A percentile compares a stretch with the other conserved stretches of the same genome.
phyloP scores from a whole-genome alignment of 441 rosid genomes.

The Erodium moschatum region DNA sequence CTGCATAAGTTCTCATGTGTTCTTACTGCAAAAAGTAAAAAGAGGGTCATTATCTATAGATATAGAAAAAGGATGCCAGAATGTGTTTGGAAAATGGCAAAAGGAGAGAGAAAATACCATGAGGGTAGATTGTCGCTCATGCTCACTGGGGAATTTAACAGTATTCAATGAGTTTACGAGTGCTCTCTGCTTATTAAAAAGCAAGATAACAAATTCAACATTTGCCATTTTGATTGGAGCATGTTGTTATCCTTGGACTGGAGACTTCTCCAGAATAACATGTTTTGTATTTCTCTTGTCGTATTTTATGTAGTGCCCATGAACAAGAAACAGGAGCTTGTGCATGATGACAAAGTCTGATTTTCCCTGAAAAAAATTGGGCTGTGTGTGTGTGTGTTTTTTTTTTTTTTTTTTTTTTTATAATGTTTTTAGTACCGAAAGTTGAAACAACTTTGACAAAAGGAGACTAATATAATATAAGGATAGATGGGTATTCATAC shows the following conservation, averaged over 20 bases:
- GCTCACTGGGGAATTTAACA: not conserved
- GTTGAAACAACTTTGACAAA: conserved; percentile 1
- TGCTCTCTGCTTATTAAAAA: not conserved
- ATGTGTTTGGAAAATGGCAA: not conserved
- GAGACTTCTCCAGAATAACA: not conserved
- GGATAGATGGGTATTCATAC: not conserved
- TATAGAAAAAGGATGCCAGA: not conserved
- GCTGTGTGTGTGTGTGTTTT: not conserved
- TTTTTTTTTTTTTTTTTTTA: too few species aligned
- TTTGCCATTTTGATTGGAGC: not conserved
- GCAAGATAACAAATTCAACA: not conserved
- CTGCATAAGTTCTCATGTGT: not conserved
- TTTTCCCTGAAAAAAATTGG: not conserved
- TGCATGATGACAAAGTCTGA: not conserved
- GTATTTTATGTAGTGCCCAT: not conserved
- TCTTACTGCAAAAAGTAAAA: not conserved
- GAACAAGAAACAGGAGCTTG: not conserved
- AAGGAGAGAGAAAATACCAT: not conserved
- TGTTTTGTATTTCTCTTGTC: not conserved
- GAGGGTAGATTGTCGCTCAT: not conserved
- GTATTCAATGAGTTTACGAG: not conserved
- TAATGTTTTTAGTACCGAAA: not conserved
- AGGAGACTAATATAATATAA: not conserved
- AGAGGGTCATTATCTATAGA: not conserved
- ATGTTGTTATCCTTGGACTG: not conserved